These are phyloP conservation scores for Labyrinthula sp. DNA, from an alignment of 352 stramenopile species.

Conservation along the genomic window DNA sequence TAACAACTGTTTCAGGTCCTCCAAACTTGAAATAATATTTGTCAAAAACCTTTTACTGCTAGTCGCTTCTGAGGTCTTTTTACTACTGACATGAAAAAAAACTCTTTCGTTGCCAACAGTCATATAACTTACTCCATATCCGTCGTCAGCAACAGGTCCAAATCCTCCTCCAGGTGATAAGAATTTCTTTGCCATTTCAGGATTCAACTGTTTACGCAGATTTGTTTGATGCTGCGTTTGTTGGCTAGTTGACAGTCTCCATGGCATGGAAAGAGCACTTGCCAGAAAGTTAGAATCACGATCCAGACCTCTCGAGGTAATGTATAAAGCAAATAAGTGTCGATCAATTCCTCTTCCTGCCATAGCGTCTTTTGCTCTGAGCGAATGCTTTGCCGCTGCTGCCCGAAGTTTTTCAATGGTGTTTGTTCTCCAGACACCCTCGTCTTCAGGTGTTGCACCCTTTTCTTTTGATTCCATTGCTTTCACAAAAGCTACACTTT, in stretches of 20 bases:
- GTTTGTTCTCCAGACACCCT: constrained; percentile 32
- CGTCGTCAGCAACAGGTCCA: constrained; percentile 59
- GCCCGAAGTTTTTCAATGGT: constrained; percentile 55
- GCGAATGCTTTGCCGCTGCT: constrained; percentile 65
- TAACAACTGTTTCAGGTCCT: constrained; percentile 44
- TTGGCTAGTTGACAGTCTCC: constrained; percentile 60
- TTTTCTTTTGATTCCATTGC: constrained; percentile 42
- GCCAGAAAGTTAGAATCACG: constrained; percentile 64
- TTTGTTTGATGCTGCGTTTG: constrained; percentile 62
- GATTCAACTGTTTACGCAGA: constrained; percentile 49
- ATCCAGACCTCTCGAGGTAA: constrained; percentile 61
- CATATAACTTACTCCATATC: constrained; percentile 72
- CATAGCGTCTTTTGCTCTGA: constrained; percentile 55
- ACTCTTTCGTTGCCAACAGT: constrained; percentile 56
- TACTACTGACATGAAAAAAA: constrained; percentile 68
- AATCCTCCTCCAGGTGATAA: constrained; percentile 54
- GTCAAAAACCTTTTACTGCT: constrained; percentile 52
- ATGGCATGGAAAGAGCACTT: constrained; percentile 51
- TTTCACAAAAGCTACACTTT: constrained; percentile 73
- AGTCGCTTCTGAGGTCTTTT: constrained; percentile 47
- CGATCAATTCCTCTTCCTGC: constrained; percentile 68
- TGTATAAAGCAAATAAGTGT: constrained; percentile 81
- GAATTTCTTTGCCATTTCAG: constrained; percentile 32
- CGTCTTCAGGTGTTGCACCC: neutral
- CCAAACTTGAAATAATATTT: constrained; percentile 52